Evolutionary conservation across 78 protist species (phyloP), one percentile per base, ranked within the genome.

Genomic region (Carpediemonas membranifera): DNA sequence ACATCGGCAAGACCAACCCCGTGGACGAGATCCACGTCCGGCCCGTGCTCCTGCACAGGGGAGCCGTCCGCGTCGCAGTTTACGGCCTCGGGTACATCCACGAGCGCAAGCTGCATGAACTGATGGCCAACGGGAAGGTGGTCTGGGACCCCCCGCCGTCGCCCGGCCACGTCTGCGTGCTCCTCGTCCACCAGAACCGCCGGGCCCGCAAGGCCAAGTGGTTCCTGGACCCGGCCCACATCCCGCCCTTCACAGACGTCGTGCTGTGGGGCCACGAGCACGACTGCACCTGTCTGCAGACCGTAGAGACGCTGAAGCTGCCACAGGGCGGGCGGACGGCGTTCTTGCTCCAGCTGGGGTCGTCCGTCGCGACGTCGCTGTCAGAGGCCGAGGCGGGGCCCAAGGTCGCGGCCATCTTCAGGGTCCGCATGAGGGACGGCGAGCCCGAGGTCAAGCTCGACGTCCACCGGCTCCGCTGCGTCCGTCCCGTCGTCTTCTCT

Each of bases 211-310:
- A 21, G 24, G 24, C 33, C 21, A 51, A 51, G 55, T n/a, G 24
- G 33, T 24, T 51, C 24, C 33, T 51, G 21, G 55, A 51, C 21
- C 33, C 21, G 24, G 55, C 21, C 21, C 55, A 51, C 33, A 21
- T 51, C 21, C 55, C 55, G 24, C 33, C 21, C 55, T 51, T 21
- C 33, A n/a, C 24, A 51, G 55, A 51, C 55, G 21, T 51, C 24
- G 55, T 51, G 21, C 55, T 51, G 21, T 51, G 55, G 55, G 55
- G 55, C 55, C 55, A 51, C 24, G 55, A 51, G 55, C 55, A 51
- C 55, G 55, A 51, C 55, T 51, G 55, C 55, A 21, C 21, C 21
- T n/a, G n/a, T n/a, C n/a, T n/a, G n/a, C n/a, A n/a, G n/a, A n/a
- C n/a, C n/a, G n/a, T n/a, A n/a, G n/a, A n/a, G n/a, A n/a, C n/a